phyloP scores from a whole-genome alignment of 257 asterid species.

The Solanum pimpinellifolium region DNA sequence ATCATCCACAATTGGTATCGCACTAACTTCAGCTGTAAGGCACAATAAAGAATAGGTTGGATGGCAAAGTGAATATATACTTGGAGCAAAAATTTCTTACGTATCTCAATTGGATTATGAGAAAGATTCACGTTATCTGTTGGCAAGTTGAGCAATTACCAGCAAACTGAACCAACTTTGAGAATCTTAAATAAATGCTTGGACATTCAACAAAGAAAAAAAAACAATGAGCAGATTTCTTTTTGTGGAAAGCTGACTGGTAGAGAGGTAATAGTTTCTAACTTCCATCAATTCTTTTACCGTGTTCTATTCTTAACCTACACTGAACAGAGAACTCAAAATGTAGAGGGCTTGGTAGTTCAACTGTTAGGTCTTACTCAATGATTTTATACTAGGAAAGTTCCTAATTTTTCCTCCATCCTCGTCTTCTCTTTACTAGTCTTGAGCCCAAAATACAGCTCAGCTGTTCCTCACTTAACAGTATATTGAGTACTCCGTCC shows the following conservation, averaged over 20 bases:
- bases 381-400: not conserved
- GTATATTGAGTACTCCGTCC: not conserved
- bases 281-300: not conserved
- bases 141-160: not conserved
- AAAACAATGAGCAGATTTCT: not conserved
- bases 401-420: not conserved
- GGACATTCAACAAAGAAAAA: not conserved
- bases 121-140: not conserved
- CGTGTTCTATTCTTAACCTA: not conserved
- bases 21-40: conserved; percentile 58
- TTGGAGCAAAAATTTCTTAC: not conserved
- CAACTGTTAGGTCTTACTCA: no score
- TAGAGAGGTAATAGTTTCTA: not conserved
- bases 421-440: not conserved
- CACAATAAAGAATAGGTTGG: not conserved
- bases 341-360: not conserved
- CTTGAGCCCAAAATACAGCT: not conserved
- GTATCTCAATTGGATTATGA: not conserved
- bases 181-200: not conserved
- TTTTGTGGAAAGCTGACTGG: not conserved
- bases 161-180: not conserved
- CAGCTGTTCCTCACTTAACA: not conserved
- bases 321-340: not conserved
- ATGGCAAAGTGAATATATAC: not conserved
- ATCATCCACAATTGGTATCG: conserved; percentile 69